These are phyloP conservation scores for Mrakia hoshinonis DNA, from an alignment of 768 basidiomycete genomes.

Conservation along the genomic window DNA sequence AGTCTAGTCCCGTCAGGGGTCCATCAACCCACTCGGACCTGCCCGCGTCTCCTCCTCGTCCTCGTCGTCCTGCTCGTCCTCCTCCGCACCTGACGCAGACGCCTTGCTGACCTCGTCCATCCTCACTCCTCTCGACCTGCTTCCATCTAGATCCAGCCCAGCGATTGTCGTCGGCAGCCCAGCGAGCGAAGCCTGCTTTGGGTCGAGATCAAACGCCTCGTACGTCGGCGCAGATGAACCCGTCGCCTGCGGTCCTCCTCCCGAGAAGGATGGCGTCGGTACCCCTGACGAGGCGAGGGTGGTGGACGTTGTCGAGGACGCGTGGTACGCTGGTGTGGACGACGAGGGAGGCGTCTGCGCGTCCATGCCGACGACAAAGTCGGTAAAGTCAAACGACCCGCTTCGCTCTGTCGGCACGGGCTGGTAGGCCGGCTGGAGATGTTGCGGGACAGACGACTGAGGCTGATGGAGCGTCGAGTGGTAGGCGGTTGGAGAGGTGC, in stretches of 20 bases:
- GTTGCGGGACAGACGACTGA: background rate
- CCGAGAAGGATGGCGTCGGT: background rate
- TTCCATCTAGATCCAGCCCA: background rate
- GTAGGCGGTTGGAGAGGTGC: background rate
- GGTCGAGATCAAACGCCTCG: background rate
- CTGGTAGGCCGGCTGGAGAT: background rate
- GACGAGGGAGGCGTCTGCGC: background rate
- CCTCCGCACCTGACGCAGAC: background rate
- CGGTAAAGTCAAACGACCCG: background rate
- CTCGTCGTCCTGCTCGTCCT: background rate
- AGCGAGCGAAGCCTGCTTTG: background rate
- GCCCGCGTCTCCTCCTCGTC: background rate
- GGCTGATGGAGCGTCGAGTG: background rate
- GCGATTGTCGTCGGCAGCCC: background rate
- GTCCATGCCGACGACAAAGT: background rate
- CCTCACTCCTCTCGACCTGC: background rate
- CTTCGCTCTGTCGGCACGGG: background rate
- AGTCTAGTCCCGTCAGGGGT: background rate
- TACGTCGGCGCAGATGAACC: no score
- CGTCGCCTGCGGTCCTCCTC: no score
- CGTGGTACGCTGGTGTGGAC: background rate
- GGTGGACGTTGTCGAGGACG: background rate
- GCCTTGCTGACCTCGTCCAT: background rate
- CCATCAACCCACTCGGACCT: background rate
- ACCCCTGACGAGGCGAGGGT: background rate